phyloP scores from a whole-genome alignment of 768 basidiomycete genomes.

The Boletus patriciae region DNA sequence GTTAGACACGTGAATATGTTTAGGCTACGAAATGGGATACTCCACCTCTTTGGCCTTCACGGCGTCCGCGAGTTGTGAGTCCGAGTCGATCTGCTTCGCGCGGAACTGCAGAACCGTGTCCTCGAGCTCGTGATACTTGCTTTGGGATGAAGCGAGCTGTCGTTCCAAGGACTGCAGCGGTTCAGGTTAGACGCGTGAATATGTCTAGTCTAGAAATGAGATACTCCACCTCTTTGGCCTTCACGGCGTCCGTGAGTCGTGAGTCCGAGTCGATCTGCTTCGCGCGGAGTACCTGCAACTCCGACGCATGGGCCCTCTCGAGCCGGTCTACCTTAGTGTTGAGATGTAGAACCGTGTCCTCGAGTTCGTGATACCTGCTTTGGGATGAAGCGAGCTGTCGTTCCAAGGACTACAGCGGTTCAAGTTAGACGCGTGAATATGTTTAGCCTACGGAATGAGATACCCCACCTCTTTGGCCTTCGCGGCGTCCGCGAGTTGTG shows the following conservation, averaged over 20 bases:
- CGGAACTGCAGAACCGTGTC: conserved; percentile 78
- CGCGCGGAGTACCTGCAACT: conserved; percentile 65
- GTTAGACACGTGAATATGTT: background rate
- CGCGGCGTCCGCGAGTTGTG: conserved; percentile 56
- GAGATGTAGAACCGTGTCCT: conserved; percentile 86
- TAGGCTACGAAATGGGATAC: background rate
- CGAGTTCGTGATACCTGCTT: conserved; percentile 78
- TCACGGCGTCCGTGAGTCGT: conserved; percentile 57
- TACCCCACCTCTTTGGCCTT: conserved; percentile 71
- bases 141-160: conserved; percentile 67
- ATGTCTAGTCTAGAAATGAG: background rate
- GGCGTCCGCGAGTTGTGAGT: conserved; percentile 61
- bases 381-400: conserved; percentile 72
- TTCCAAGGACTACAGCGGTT: conserved; percentile 58
- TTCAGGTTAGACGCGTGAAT: background rate
- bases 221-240: conserved; percentile 69
- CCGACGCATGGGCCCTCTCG: too few species aligned
- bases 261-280: conserved; percentile 68
- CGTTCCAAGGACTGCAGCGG: conserved; percentile 65
- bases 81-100: conserved; percentile 64
- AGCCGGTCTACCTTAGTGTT: too few species aligned
- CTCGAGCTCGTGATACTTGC: conserved; percentile 83
- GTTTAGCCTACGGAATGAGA: background rate
- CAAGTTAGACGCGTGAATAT: background rate
- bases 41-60: conserved; percentile 73